Conservation (phyloP, 441 rosid genomes). For the Jatropha multifida region DNA sequence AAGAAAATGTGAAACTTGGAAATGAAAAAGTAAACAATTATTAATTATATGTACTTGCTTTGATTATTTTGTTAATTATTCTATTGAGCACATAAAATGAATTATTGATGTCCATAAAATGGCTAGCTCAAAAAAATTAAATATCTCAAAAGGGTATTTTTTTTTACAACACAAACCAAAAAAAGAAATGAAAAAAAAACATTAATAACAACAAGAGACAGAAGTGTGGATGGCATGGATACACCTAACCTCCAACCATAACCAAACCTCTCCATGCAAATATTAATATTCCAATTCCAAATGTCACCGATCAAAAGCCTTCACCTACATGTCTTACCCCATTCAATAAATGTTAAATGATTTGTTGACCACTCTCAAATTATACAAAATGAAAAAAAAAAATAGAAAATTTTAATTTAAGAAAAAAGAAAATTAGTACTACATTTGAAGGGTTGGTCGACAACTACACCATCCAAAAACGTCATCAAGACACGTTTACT, state of each 20-base stretch:
- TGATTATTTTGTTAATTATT: no score
- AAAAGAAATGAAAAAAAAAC: background rate
- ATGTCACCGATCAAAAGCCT: background rate
- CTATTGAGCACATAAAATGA: no score
- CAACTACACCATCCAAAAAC: constrained; percentile 29
- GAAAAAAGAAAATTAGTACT: background rate
- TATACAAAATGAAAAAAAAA: background rate
- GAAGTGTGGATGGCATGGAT: constrained; percentile 26
- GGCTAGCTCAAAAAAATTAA: no score
- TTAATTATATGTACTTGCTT: no score
- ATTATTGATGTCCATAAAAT: no score
- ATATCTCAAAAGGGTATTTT: no score
- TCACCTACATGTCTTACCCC: constrained; percentile 16
- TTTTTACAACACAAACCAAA: no score
- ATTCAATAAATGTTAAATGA: background rate
- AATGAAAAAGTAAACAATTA: no score
- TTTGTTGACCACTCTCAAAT: background rate
- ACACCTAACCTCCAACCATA: constrained; percentile 44
- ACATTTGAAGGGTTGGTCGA: constrained; percentile 33
- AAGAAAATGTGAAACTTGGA: no score
- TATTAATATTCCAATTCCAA: background rate
- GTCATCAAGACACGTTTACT: constrained; percentile 2
- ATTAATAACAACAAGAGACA: background rate
- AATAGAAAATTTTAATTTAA: background rate
- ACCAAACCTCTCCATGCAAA: constrained; percentile 21